Base-by-base conservation (phyloP, 371 early-diverging fungal species). In the Mucor sp. region DNA sequence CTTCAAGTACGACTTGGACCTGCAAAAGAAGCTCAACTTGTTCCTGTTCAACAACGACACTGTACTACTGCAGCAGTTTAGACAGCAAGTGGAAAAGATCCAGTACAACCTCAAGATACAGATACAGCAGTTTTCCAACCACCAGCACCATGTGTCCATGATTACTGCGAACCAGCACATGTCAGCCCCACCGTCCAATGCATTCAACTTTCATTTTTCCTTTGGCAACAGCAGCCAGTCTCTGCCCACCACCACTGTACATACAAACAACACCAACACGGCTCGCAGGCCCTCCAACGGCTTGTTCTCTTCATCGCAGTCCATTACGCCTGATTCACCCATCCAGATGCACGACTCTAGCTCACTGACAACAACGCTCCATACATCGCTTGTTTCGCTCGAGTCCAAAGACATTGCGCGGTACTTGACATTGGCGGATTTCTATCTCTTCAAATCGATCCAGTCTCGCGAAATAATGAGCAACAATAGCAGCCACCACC, bases 381-480 rank as follows among this genome's bases (percentile, higher is more conserved):
- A 59, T 23, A 39, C 50, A 8, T 55, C 62, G 0, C 19, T 66
- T 53, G 21, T 62, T 0, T 65, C 65, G 9, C 32, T 80, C 19
- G 74, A 78, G 8, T 74, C 76, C 11, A 69, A 69, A 33, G 74
- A 79, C 17, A 69, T 83, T 41, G 84, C 84, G 27, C 68, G 74
- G 2, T 83, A 81, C 44, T 61, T 83, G 39, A 79, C 81, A 3
- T 57, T 83, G 57, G 79, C 79, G 4, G 84, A 83, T 62, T 77
- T 69, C 41, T 66, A 76, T 58, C 35, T 79, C 0, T 76, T 83
- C 44, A 74, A 77, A 48, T 65, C 63, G 6, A 76, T 83, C 27
- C 61, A 66, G 21, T 59, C 73, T 0, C 68, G 74, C 27, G 77
- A 77, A 12, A 70, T 53, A 12, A 33, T 68, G 21, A n/a, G 21